These are phyloP conservation scores for Przewalskia tangutica DNA, from an alignment of 257 asterid genomes.

Conservation along the genomic window DNA sequence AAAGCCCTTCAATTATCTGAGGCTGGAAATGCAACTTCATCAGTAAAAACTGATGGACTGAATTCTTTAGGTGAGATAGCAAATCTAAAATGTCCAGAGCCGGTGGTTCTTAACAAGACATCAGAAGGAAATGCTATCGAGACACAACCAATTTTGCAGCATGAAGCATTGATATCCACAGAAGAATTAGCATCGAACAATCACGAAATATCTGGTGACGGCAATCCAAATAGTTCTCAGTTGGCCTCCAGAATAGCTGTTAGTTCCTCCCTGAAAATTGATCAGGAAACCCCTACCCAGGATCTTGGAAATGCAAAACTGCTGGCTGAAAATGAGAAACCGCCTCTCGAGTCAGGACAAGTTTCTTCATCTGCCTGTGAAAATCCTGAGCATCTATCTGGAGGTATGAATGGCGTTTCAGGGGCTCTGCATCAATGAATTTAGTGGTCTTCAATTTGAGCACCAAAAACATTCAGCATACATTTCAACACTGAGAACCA, in stretches of 20 bases:
- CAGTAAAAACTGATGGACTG: conserved; percentile 15
- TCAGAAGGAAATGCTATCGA: conserved; percentile 16
- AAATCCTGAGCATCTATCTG: conserved; percentile 17
- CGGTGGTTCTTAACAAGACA: conserved; percentile 15
- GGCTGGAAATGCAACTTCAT: conserved; percentile 23
- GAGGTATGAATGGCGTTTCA: conserved; percentile 16
- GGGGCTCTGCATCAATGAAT: no score
- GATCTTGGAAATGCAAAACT: conserved; percentile 1
- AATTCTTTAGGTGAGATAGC: conserved; percentile 18
- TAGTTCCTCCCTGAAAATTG: conserved; percentile 22
- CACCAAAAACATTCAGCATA: no score
- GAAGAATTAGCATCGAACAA: conserved; percentile 18
- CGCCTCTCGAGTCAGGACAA: conserved; percentile 20
- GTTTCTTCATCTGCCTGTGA: conserved; percentile 21
- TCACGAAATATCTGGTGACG: conserved; percentile 12
- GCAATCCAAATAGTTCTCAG: conserved; percentile 23
- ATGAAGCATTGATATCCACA: conserved; percentile 13
- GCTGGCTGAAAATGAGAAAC: conserved; percentile 17
- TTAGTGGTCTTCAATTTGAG: no score
- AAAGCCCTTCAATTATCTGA: conserved; percentile 55
- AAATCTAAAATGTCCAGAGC: conserved; percentile 21
- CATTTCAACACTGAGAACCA: no score
- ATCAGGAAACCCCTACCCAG: conserved; percentile 15
- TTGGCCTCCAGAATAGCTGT: conserved; percentile 20
- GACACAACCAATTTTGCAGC: conserved; percentile 12